Conservation (phyloP, 2,329 filamentous ascomycete genomes). For the Penicillium sp. region DNA sequence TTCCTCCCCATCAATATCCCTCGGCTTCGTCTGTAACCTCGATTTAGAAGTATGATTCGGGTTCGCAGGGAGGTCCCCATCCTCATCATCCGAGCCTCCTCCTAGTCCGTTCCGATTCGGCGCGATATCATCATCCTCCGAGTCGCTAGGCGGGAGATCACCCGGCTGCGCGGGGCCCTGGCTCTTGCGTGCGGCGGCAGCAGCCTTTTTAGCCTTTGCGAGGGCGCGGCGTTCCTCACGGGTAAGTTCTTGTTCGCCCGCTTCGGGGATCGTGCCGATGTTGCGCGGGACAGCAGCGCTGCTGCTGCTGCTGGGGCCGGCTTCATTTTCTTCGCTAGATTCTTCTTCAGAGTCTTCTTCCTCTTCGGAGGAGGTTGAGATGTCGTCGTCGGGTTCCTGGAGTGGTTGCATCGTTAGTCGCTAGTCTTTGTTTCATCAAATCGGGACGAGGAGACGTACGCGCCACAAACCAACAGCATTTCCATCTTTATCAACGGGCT, state of each 20-base stretch:
- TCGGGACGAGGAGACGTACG: conserved; percentile 50
- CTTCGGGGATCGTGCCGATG: conserved; percentile 46
- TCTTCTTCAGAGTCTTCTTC: conserved; percentile 55
- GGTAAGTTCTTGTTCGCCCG: conserved; percentile 53
- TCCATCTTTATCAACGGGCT: conserved; percentile 85
- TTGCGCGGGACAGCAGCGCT: conserved; percentile 31
- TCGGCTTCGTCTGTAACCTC: conserved; percentile 65
- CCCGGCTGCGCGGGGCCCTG: conserved; percentile 76
- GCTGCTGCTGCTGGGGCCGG: conserved; percentile 51
- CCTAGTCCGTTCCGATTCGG: conserved; percentile 28
- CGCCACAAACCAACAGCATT: conserved; percentile 90
- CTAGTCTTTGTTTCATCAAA: not conserved
- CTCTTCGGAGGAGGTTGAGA: conserved; percentile 38
- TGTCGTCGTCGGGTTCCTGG: conserved; percentile 43
- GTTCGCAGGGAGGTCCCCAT: conserved; percentile 69
- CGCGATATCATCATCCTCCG: conserved; percentile 41
- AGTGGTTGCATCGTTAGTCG: not conserved
- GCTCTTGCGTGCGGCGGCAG: conserved; percentile 78
- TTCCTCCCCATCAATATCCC: conserved; percentile 50
- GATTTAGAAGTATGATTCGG: conserved; percentile 79
- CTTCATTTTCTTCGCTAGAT: conserved; percentile 56
- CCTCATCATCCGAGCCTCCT: conserved; percentile 41
- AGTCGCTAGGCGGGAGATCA: conserved; percentile 79
- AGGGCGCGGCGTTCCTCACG: conserved; percentile 87
- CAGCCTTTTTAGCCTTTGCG: conserved; percentile 89